phyloP scores from a whole-genome alignment of 2,329 filamentous ascomycete genomes.

The Cryphonectria radicalis region DNA sequence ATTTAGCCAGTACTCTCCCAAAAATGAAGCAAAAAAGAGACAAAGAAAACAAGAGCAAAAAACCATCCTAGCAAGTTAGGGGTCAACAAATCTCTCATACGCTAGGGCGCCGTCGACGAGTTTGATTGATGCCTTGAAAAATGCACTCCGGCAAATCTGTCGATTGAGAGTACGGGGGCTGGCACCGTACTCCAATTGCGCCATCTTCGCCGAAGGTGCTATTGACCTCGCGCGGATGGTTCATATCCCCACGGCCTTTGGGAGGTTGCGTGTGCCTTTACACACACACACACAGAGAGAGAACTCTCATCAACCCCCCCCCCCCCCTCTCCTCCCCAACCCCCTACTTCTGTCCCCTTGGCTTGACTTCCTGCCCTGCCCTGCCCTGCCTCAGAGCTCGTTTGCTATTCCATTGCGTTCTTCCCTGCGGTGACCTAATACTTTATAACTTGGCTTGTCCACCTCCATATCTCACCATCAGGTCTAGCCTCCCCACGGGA shows the following conservation, averaged over 20 bases:
- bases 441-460: not conserved
- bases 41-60: not conserved
- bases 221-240: not conserved
- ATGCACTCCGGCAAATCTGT: not conserved
- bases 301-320: not conserved
- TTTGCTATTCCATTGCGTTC: not conserved
- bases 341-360: too few relatives aligned
- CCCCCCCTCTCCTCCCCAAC: not conserved
- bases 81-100: conserved; percentile 3
- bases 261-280: not conserved
- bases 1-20: not conserved
- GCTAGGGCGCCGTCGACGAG: not conserved
- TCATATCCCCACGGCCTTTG: not conserved
- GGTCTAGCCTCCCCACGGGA: too few relatives aligned
- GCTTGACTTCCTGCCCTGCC: not conserved
- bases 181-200: not conserved
- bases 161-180: not conserved
- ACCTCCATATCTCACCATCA: not conserved
- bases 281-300: not conserved
- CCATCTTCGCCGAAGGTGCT: not conserved
- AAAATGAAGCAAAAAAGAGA: not conserved
- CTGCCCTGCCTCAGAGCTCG: not conserved
- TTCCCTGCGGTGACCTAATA: not conserved
- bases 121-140: conserved; percentile 3
- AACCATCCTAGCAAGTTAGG: not conserved